Percentiles rank a stretch among this genome's conserved stretches.
Evolutionary conservation across 805 yeast genomes (phyloP).

Genomic region (Kuraishia ogatae): DNA sequence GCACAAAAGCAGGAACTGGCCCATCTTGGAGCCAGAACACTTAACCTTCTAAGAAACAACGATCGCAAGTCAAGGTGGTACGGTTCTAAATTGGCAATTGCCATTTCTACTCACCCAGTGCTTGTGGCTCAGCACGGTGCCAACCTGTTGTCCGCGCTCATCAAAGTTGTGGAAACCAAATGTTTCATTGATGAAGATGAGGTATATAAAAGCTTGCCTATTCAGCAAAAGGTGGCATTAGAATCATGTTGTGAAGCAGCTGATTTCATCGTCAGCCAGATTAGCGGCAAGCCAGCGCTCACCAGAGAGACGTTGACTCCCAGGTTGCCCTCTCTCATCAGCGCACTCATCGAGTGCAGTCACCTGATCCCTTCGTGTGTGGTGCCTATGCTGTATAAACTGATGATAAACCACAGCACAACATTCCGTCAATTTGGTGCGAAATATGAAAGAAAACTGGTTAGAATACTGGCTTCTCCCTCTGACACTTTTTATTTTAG

Average conservation of each 20-base stretch:
- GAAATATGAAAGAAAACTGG: slow-evolving; percentile 42
- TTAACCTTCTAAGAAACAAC: slow-evolving; percentile 35
- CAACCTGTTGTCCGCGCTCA: slow-evolving; percentile 27
- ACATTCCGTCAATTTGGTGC: slow-evolving; percentile 75
- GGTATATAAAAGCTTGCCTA: not conserved
- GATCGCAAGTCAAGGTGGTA: slow-evolving; percentile 45
- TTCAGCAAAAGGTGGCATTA: slow-evolving; percentile 16
- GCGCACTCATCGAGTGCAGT: slow-evolving; percentile 38
- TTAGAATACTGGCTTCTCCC: slow-evolving; percentile 21
- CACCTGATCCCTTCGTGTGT: slow-evolving; percentile 27
- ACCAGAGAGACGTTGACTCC: slow-evolving; percentile 83
- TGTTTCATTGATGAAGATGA: slow-evolving; percentile 23
- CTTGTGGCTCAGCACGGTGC: slow-evolving; percentile 32
- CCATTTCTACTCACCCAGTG: slow-evolving; percentile 27
- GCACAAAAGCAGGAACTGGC: slow-evolving; percentile 41
- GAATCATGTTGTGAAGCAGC: slow-evolving; percentile 31
- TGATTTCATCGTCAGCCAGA: slow-evolving; percentile 32
- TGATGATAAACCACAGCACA: slow-evolving; percentile 56
- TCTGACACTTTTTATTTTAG: slow-evolving; percentile 23
- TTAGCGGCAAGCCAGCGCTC: slow-evolving; percentile 75
- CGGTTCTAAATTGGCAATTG: slow-evolving; percentile 44
- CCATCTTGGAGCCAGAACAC: slow-evolving; percentile 37
- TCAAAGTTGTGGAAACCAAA: slow-evolving; percentile 31
- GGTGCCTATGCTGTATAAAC: slow-evolving; percentile 29
- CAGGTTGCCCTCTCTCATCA: slow-evolving; percentile 54